Evolutionary conservation across 495 filamentous ascomycete species (phyloP).

Genomic region (Penicillium diatomitis): DNA sequence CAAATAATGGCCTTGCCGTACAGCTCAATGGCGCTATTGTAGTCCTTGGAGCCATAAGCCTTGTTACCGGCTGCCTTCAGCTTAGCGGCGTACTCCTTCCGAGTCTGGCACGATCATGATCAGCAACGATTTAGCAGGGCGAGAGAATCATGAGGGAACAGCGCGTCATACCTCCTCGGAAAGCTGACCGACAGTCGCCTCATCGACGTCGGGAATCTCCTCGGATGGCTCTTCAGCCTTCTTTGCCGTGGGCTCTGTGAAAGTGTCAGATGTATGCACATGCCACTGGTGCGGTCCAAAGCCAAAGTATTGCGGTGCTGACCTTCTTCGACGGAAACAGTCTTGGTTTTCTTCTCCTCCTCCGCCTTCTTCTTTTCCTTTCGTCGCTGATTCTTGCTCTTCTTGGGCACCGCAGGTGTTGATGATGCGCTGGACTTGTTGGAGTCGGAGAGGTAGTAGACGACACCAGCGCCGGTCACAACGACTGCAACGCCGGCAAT

Average conservation of each 20-base stretch:
- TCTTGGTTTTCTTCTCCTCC: constrained; percentile 53
- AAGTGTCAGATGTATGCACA: constrained; percentile 12
- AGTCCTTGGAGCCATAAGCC: constrained; percentile 88
- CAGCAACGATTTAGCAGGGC: neutral
- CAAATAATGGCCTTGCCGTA: constrained; percentile 94
- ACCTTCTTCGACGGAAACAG: constrained; percentile 35
- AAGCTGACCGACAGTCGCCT: constrained; percentile 59
- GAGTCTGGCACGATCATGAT: constrained; percentile 20
- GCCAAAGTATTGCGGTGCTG: constrained; percentile 6
- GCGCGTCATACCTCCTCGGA: constrained; percentile 49
- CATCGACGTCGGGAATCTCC: constrained; percentile 78
- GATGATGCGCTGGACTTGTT: constrained; percentile 17
- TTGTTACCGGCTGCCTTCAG: constrained; percentile 95
- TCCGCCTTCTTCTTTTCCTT: constrained; percentile 60
- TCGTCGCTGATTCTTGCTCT: constrained; percentile 55
- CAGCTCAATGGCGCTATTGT: constrained; percentile 80
- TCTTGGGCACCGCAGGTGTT: constrained; percentile 31
- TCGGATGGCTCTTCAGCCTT: constrained; percentile 59
- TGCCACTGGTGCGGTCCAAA: too few species aligned
- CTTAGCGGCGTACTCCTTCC: constrained; percentile 78
- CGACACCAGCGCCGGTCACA: constrained; percentile 77
- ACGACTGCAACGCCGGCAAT: constrained; percentile 90
- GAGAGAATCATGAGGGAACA: neutral
- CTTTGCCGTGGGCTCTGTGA: constrained; percentile 33
- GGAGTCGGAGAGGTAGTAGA: constrained; percentile 69